Evolutionary conservation across 2,329 filamentous ascomycete species (phyloP).

Genomic region (Fusarium albidum): DNA sequence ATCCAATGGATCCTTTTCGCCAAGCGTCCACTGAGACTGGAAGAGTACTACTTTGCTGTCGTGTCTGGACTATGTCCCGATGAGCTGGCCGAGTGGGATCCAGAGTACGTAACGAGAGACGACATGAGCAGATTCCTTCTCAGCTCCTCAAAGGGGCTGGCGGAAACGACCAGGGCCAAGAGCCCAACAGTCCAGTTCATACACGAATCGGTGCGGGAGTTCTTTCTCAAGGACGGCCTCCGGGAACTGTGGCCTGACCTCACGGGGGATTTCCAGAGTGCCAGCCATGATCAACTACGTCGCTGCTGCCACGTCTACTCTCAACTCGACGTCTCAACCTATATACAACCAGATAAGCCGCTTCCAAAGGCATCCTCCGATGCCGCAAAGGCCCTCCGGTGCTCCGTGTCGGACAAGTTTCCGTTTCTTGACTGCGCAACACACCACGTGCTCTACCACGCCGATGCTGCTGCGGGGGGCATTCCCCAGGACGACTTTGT

Average conservation of each 20-base stretch:
- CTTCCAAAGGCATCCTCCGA: neutral
- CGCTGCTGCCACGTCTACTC: slow-evolving; percentile 14
- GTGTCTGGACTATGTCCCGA: slow-evolving; percentile 11
- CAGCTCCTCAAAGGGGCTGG: slow-evolving; percentile 55
- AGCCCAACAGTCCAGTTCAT: slow-evolving; percentile 52
- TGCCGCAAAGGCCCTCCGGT: neutral
- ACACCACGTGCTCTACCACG: slow-evolving; percentile 22
- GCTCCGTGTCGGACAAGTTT: neutral
- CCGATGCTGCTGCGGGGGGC: slow-evolving; percentile 16
- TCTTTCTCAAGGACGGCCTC: slow-evolving; percentile 49
- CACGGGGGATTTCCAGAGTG: neutral
- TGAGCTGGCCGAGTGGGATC: slow-evolving; percentile 28
- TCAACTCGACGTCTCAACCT: neutral
- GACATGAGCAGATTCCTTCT: slow-evolving; percentile 47
- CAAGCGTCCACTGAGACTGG: slow-evolving; percentile 48
- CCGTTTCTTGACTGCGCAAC: slow-evolving; percentile 26
- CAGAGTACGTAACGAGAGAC: slow-evolving; percentile 31
- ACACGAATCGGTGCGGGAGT: slow-evolving; percentile 60
- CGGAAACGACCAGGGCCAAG: slow-evolving; percentile 46
- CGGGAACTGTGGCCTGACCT: slow-evolving; percentile 23
- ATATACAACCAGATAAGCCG: neutral
- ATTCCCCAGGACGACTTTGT: slow-evolving; percentile 15
- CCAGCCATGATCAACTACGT: slow-evolving; percentile 9
- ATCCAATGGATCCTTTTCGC: slow-evolving; percentile 63
- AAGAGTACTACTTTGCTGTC: slow-evolving; percentile 52